Conservation (phyloP, 371 early-diverging fungal genomes). For the Phascolomyces articulosus region DNA sequence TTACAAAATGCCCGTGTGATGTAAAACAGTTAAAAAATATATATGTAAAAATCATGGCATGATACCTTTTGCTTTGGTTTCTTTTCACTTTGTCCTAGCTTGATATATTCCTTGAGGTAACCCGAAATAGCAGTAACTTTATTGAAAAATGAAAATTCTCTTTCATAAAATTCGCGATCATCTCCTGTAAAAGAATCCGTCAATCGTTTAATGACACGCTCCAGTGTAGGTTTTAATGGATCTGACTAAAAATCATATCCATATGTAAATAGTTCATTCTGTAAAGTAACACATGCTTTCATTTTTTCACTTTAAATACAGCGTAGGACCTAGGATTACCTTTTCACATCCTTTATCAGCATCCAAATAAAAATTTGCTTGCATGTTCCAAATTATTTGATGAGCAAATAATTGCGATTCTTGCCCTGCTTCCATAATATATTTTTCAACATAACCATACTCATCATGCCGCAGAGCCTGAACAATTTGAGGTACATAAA, state of each 20-base stretch:
- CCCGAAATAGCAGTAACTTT: slow-evolving; percentile 97
- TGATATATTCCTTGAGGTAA: slow-evolving; percentile 94
- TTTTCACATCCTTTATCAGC: slow-evolving; percentile 76
- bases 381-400: slow-evolving; percentile 99
- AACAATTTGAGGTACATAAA: slow-evolving; percentile 99
- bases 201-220: slow-evolving; percentile 84
- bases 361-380: slow-evolving; percentile 93
- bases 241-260: slow-evolving; percentile 48
- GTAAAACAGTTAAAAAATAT: too few relatives aligned
- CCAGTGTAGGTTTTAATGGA: slow-evolving; percentile 85
- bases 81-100: slow-evolving; percentile 93
- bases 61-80: slow-evolving; percentile 71
- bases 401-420: slow-evolving; percentile 97
- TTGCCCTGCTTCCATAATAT: slow-evolving; percentile 90
- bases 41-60: background rate
- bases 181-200: slow-evolving; percentile 78
- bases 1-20: too few relatives aligned
- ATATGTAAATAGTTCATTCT: too few relatives aligned
- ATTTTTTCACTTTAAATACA: too few relatives aligned
- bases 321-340: too few relatives aligned
- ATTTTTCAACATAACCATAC: slow-evolving; percentile 89
- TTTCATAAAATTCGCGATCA: slow-evolving; percentile 89
- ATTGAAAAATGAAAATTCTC: slow-evolving; percentile 95
- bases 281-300: too few relatives aligned
- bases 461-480: slow-evolving; percentile 94